These are phyloP conservation scores for Tagetes patula DNA, from an alignment of 129 eudicot genomes.

Conservation along the genomic window DNA sequence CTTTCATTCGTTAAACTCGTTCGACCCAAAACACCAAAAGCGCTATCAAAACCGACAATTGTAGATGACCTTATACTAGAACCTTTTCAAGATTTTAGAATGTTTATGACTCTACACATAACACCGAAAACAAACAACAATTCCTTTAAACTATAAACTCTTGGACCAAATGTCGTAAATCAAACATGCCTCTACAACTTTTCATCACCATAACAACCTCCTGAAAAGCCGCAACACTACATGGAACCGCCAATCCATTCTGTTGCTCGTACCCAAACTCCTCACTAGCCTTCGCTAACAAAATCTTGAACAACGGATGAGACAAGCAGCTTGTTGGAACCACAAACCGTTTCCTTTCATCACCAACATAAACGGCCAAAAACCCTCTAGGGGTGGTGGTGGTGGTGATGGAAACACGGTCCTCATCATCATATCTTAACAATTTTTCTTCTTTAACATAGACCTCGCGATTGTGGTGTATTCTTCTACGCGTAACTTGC, in stretches of 20 bases:
- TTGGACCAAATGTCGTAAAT: conserved; percentile 57
- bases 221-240: conserved; percentile 57
- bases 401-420: conserved; percentile 6
- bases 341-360: conserved; percentile 59
- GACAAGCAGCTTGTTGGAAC: conserved; percentile 68
- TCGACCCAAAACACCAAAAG: too few species aligned
- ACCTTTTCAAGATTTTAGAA: not conserved
- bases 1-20: too few species aligned
- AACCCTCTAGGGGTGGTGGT: conserved; percentile 54
- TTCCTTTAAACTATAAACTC: conserved; percentile 42
- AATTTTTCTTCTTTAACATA: conserved; percentile 17
- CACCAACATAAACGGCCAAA: conserved; percentile 72
- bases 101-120: not conserved
- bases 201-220: conserved; percentile 64
- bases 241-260: conserved; percentile 66
- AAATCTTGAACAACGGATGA: conserved; percentile 81
- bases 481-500: conserved; percentile 18
- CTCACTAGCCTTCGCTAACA: conserved; percentile 72
- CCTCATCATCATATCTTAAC: conserved; percentile 20
- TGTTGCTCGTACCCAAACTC: conserved; percentile 57
- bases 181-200: conserved; percentile 62
- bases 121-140: not conserved
- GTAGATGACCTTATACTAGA: not conserved
- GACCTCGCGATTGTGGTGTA: not conserved
- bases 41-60: too few species aligned